Conservation (phyloP, 1,284 basidiomycete species). For the Leucoagaricus sp. region DNA sequence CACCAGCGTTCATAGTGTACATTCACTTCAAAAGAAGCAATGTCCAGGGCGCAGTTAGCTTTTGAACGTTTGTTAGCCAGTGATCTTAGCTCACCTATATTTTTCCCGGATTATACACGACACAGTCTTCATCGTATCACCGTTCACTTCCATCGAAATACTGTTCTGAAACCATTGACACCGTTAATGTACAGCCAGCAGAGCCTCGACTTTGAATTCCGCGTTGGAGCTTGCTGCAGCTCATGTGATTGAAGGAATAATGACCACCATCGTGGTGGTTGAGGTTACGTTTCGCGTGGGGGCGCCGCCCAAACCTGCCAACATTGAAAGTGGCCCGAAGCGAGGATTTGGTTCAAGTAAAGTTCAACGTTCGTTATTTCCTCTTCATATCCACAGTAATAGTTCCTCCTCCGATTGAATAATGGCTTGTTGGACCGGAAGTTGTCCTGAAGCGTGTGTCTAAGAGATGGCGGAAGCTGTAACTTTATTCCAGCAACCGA, state of each 20-base stretch:
- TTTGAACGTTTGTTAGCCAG: not conserved
- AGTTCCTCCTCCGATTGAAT: too few species aligned
- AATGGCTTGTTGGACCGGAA: too few species aligned
- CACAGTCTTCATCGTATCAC: not conserved
- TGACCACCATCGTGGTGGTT: not conserved
- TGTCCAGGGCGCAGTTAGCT: slow-evolving; percentile 1
- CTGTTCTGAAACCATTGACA: too few species aligned
- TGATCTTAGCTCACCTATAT: not conserved
- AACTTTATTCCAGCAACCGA: too few species aligned
- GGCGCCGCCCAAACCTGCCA: not conserved
- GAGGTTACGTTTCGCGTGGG: not conserved
- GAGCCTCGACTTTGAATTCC: not conserved
- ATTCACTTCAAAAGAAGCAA: not conserved
- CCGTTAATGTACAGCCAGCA: too few species aligned
- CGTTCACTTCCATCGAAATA: not conserved
- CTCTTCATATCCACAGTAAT: too few species aligned
- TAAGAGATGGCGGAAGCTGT: too few species aligned
- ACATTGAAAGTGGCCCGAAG: not conserved
- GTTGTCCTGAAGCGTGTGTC: too few species aligned
- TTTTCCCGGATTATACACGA: not conserved
- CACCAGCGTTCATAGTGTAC: not conserved
- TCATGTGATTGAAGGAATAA: not conserved
- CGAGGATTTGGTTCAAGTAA: not conserved
- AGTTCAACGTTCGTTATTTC: not conserved
- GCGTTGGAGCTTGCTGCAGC: too few species aligned